Evolutionary conservation across 2,329 filamentous ascomycete genomes (phyloP), one percentile per base, ranked within the genome.

Genomic region (Stemphylium vesicarium): DNA sequence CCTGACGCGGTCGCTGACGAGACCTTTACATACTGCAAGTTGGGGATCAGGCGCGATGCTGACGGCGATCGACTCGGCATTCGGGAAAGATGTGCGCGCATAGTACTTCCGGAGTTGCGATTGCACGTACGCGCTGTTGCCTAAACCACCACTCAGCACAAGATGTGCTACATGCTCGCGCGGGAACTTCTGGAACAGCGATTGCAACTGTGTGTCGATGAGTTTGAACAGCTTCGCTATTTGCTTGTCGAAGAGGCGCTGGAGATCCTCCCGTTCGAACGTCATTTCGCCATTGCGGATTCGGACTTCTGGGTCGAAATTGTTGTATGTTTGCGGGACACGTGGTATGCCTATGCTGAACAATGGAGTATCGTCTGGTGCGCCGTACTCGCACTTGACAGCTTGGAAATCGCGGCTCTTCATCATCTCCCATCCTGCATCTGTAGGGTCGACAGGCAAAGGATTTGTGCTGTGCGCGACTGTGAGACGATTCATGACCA

Each of bases 1-100:
- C 37, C 82, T 79, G n/a, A 83, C 71, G 10, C 81, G 76, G 43
- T 85, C 81, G 2, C 79, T 72, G 1, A 85, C 78, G 2, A 84
- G 69, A 0, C 83, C 82, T 56, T 82, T 82, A 37, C 82, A 81
- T 1, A 85, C 82, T 4, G 82, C 81, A 0, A 85, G 79, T 50
- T 84, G 81, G 0, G 83, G 82, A 40, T 85, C 82, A 8, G 79
- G 78, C 2, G 73, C 70, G 13, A 77, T 68, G 4, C 73, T 65
- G 1, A 77, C 66, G 18, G 50, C 60, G 16, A 75, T 65, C 2
- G 53, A 60, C 6, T 49, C 56, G 5, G 67, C 65, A 15, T 72
- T 70, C 1, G 66, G 63, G 13, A 65, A 60, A 11, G 50, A 50
- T 11, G 63, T 65, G 0, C 53, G 50, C 8, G 68, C 63, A 47